Base-by-base conservation (phyloP, 257 asterid genomes). In the Nyctanthes arbortristis region DNA sequence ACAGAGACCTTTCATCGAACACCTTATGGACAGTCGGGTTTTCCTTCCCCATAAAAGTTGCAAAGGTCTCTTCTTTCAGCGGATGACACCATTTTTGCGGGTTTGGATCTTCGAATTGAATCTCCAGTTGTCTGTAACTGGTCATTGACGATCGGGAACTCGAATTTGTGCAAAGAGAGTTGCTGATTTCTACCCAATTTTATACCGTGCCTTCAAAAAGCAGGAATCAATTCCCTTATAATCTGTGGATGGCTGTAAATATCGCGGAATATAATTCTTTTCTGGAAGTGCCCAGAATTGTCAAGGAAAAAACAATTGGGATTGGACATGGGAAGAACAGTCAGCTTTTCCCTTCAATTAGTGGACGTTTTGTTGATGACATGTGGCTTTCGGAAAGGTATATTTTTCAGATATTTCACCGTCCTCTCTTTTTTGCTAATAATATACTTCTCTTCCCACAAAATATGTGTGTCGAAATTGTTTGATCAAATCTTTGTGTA, bases 81-180 rank as follows among this genome's bases (percentile, higher is more conserved):
- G 91, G 87, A 25, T 84, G 77, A 30, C 90, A 72, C 97, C 97
- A 89, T 92, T 85, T 92, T 13, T 61, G 73, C 5, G 84, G 85
- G 56, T 66, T 79, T 3, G 76, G 80, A 67, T 84, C 93, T 72
- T 82, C 91, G 4, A 80, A 80, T 20, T 43, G 70, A 70, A 84
- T 79, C 69, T 84, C 89, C 56, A 90, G 6, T 47, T 82, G 82
- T 45, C 67, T 82, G 78, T 36, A 49, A 67, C 79, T 84, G 64
- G 58, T 68, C 91, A 86, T 87, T 66, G 65, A 68, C 31, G 68
- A 34, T 63, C 40, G 28, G 32, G 29, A 29, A 30, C 16, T 55
- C 34, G 31, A 13, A 66, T 29, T n/a, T 5, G 0, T 8, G 22
- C 66, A 30, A 73, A 52, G 60, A 54, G 61, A 55, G 66, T 27